Evolutionary conservation across 306 rosid genomes (phyloP).

Genomic region (Herpetospermum pedunculosum): DNA sequence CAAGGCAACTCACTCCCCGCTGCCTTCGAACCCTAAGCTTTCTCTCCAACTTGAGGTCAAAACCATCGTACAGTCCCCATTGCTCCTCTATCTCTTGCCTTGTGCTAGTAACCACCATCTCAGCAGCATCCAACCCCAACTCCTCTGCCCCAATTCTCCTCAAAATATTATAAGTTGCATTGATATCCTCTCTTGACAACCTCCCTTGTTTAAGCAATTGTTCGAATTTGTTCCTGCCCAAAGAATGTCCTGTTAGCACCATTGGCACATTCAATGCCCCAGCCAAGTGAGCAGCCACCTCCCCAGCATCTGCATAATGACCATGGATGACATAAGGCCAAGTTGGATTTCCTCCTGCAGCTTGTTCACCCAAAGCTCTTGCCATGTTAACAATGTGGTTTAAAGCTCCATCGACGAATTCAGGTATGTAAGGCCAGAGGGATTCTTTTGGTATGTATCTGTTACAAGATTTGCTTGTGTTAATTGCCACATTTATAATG

Average conservation of each 20-base stretch:
- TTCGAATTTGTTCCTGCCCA: slow-evolving; percentile 72
- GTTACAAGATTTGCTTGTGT: slow-evolving; percentile 2
- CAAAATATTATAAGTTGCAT: slow-evolving; percentile 55
- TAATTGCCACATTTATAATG: neutral
- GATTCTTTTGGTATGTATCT: slow-evolving; percentile 74
- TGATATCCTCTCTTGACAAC: slow-evolving; percentile 50
- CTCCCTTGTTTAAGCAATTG: slow-evolving; percentile 70
- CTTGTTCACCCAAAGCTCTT: slow-evolving; percentile 60
- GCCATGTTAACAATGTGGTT: slow-evolving; percentile 66
- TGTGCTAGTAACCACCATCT: slow-evolving; percentile 77
- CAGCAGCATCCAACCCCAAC: slow-evolving; percentile 60
- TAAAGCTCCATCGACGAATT: slow-evolving; percentile 59
- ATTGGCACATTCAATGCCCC: slow-evolving; percentile 75
- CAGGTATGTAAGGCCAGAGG: slow-evolving; percentile 72
- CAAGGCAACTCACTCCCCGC: slow-evolving; percentile 63
- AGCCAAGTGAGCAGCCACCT: slow-evolving; percentile 51
- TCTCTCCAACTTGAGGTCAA: slow-evolving; percentile 64
- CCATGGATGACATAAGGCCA: slow-evolving; percentile 80
- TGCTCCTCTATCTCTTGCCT: slow-evolving; percentile 88
- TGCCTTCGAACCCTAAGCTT: slow-evolving; percentile 63
- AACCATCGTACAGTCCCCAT: slow-evolving; percentile 76
- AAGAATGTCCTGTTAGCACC: slow-evolving; percentile 74
- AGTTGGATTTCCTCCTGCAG: slow-evolving; percentile 39
- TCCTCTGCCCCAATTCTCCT: slow-evolving; percentile 74
- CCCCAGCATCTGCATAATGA: slow-evolving; percentile 77